Conservation (phyloP, 2,329 filamentous ascomycete genomes). For the Pseudocercospora macadamiae region DNA sequence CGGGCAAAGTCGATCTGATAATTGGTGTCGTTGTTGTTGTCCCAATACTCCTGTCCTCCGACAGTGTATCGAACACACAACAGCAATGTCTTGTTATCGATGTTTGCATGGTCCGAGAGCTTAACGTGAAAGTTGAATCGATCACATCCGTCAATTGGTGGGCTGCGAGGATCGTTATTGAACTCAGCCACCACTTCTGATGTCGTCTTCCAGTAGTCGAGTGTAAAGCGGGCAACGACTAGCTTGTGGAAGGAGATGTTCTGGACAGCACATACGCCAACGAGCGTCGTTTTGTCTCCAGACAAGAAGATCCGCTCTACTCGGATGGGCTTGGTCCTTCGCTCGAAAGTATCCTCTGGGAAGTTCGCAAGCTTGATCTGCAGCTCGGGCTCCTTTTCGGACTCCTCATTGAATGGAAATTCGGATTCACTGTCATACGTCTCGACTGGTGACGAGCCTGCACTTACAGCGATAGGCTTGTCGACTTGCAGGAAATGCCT, state of each 20-base stretch:
- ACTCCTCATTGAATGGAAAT: conserved; percentile 75
- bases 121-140: conserved; percentile 94
- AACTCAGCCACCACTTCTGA: conserved; percentile 93
- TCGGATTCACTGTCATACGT: conserved; percentile 84
- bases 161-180: conserved; percentile 73
- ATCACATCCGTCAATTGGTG: conserved; percentile 68
- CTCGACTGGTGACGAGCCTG: conserved; percentile 87
- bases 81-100: conserved; percentile 90
- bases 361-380: conserved; percentile 86
- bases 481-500: conserved; percentile 95
- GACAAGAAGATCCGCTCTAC: conserved; percentile 88
- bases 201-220: conserved; percentile 98
- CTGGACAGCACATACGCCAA: conserved; percentile 80
- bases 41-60: conserved; percentile 86
- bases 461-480: conserved; percentile 92
- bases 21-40: conserved; percentile 85
- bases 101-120: conserved; percentile 83
- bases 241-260: conserved; percentile 89
- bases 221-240: conserved; percentile 89
- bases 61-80: conserved; percentile 89
- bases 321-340: conserved; percentile 69
- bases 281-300: conserved; percentile 79
- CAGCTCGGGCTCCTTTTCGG: conserved; percentile 70
- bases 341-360: conserved; percentile 66
- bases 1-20: conserved; percentile 87